Percentiles rank a stretch among this genome's conserved stretches.
These are phyloP conservation scores for Pseudogymnoascus sp. DNA, from an alignment of 2,329 filamentous ascomycete genomes.

Conservation along the genomic window DNA sequence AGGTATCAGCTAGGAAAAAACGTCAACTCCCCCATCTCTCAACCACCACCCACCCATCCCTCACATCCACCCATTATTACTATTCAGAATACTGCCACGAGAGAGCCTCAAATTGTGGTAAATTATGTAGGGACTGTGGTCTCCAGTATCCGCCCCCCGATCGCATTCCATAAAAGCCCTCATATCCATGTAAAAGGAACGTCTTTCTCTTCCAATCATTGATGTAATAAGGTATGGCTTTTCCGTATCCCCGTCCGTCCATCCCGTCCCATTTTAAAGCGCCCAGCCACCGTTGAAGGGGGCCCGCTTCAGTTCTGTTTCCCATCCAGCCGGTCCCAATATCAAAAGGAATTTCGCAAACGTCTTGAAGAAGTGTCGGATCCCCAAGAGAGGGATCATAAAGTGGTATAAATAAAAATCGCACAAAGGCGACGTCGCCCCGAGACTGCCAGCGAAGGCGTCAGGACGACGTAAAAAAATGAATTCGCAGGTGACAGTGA, in stretches of 20 bases:
- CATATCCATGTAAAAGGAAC: not conserved
- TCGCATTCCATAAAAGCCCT: not conserved
- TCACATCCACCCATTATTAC: not conserved
- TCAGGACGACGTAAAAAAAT: not conserved
- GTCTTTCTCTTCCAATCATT: not conserved
- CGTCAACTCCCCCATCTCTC: not conserved
- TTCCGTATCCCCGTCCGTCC: not conserved
- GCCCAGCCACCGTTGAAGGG: slow-evolving; percentile 3
- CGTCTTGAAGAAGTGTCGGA: not conserved
- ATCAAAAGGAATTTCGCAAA: slow-evolving; percentile 6
- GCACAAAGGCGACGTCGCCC: slow-evolving; percentile 1
- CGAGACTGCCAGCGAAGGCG: not conserved
- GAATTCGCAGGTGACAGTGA: slow-evolving; percentile 8
- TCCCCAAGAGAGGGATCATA: not conserved
- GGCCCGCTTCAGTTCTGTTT: not conserved
- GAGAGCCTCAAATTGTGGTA: slow-evolving; percentile 3
- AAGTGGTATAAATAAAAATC: slow-evolving; percentile 5
- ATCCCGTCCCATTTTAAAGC: slow-evolving; percentile 2
- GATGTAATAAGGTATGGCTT: not conserved
- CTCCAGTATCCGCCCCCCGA: not conserved
- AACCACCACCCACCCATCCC: not conserved
- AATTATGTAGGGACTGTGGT: slow-evolving; percentile 6
- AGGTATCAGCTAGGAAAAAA: not conserved
- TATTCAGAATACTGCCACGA: slow-evolving; percentile 3
- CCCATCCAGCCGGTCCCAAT: not conserved